These are phyloP conservation scores for Blastobotrys aristatus DNA, from an alignment of 1,139 yeast genomes.

Conservation along the genomic window DNA sequence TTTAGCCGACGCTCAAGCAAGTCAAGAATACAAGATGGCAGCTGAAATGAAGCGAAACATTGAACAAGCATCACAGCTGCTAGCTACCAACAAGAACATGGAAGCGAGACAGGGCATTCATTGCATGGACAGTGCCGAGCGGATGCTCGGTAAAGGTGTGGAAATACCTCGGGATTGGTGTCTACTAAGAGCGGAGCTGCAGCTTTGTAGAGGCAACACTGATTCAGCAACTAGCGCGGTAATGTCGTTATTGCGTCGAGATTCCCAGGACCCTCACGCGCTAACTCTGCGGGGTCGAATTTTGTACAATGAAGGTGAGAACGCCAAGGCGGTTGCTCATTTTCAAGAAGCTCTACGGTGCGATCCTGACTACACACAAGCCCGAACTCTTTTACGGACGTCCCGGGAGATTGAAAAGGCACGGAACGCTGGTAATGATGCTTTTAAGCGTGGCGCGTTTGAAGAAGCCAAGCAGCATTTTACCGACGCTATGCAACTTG, in stretches of 20 bases:
- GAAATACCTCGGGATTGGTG: slow-evolving; percentile 36
- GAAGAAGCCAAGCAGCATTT: slow-evolving; percentile 57
- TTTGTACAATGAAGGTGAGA: slow-evolving; percentile 38
- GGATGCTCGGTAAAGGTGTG: slow-evolving; percentile 34
- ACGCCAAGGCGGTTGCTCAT: slow-evolving; percentile 36
- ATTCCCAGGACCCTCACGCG: slow-evolving; percentile 37
- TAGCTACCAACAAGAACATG: slow-evolving; percentile 18
- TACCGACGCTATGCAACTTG: slow-evolving; percentile 57
- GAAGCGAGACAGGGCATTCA: slow-evolving; percentile 33
- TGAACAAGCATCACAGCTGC: slow-evolving; percentile 31
- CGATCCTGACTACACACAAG: slow-evolving; percentile 39
- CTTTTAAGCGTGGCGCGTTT: slow-evolving; percentile 52
- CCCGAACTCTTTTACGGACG: slow-evolving; percentile 32
- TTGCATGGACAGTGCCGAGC: slow-evolving; percentile 37
- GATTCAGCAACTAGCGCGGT: slow-evolving; percentile 38
- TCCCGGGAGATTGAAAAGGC: slow-evolving; percentile 39
- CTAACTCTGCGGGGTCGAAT: slow-evolving; percentile 37
- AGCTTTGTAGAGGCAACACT: slow-evolving; percentile 30
- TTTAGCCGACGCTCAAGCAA: slow-evolving; percentile 25
- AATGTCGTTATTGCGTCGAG: slow-evolving; percentile 34
- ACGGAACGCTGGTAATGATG: slow-evolving; percentile 56
- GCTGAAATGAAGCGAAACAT: slow-evolving; percentile 36
- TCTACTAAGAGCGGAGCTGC: slow-evolving; percentile 32
- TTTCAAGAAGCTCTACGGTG: slow-evolving; percentile 39
- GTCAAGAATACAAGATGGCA: slow-evolving; percentile 32